Evolutionary conservation across 257 asterid genomes (phyloP), one percentile per base, ranked within the genome.

Genomic region (Capsicum pubescens): DNA sequence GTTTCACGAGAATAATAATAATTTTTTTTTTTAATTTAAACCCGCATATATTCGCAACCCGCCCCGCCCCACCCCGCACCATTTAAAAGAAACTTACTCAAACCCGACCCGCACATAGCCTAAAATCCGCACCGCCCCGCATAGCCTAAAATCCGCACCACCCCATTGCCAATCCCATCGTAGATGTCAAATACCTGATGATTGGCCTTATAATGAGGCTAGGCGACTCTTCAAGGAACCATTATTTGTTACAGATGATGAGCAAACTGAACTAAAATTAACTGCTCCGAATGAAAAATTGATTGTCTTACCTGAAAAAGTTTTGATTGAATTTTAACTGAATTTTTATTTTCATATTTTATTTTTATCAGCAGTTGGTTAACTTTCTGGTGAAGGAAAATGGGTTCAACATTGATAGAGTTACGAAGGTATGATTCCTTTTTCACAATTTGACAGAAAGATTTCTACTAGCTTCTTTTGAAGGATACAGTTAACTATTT

Each of bases 141-240:
- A 26, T 26, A 26, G 1, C 32, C 32, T 26, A 26, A 26, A 26
- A 26, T 26, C 32, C 32, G 32, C 32, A 26, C 32, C 32, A 2
- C 2, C 32, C 32, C 2, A 26, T 26, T 26, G 32, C 32, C 2
- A 26, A 26, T 26, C 1, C 32, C 32, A 26, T 26, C 1, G 84
- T 88, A 97, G 98, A 89, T 97, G 92, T 91, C 95, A 93, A 80
- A 91, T 97, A 86, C 98, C 98, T 80, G 98, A 93, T 3, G 95
- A 95, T 55, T 97, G 99, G 99, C 99, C 98, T 66, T 97, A 92
- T 86, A 79, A 87, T 85, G 98, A 95, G 87, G 99, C 98, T 87
- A 92, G 98, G 85, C 89, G 87, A 81, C 99, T 97, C 85, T 97
- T 97, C 85, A 95, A 92, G 85, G 99, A 97, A 86, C 99, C 99